Evolutionary conservation across 352 stramenopile species (phyloP), one percentile per base, ranked within the genome.

Genomic region (Globisporangium abappressorium): DNA sequence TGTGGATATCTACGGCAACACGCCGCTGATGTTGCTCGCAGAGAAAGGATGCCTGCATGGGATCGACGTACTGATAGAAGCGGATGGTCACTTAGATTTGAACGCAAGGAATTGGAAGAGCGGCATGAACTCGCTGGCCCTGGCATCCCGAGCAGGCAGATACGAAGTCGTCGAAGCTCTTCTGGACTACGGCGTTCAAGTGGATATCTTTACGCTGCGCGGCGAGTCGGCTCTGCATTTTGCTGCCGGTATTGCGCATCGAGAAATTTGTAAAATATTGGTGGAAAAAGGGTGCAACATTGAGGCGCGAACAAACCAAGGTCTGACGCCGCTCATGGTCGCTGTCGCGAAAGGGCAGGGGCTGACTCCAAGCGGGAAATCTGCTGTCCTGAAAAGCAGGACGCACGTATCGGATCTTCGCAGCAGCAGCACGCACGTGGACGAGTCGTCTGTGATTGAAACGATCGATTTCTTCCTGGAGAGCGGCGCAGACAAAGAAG

Each of bases 1-100:
- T 28, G 74, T 86, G 14, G 89, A 96, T 59, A 90, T 92, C 34
- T 96, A 90, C 66, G 89, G 89, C 34, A 92, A 93, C 43, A 96
- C 84, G 0, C 84, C 87, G 14, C 61, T 94, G 6, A 92, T 95
- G 85, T 73, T 96, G 22, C 70, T 95, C 0, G 84, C 85, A 7
- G 80, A 87, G 70, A 87, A 81, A 62, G 89, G 87, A 0, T 88
- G 81, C 36, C 71, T 95, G 14, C 76, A 83, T 30, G 89, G 80
- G 54, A 81, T 96, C 20, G 87, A 95, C 63, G 75, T 81, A 2
- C 77, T 96, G 14, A 77, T 96, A 38, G 86, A 94, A 63, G 73
- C 78, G 12, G 84, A 84, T 51, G 79, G 79, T 11, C 81, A 90
- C 60, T 65, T 95, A 30, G 82, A 94, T 24, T 53, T 96, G 43